Evolutionary conservation across 129 eudicot species (phyloP).

Genomic region (Scalesia atractyloides): DNA sequence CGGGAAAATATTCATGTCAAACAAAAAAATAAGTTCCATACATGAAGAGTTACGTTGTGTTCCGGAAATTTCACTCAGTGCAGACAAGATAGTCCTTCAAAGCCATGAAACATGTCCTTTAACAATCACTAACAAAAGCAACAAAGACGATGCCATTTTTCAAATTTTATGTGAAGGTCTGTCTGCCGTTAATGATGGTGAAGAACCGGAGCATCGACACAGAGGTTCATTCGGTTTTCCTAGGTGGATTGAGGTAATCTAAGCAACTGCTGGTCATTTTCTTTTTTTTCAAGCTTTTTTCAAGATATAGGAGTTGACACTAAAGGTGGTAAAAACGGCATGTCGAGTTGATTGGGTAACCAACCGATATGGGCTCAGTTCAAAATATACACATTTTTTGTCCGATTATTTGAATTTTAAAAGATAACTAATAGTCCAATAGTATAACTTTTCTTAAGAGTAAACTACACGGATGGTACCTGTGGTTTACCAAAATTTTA

Average conservation of each 20-base stretch:
- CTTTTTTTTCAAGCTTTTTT: neutral
- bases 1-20: conserved; percentile 66
- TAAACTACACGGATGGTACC: too few relatives aligned
- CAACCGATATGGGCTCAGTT: neutral
- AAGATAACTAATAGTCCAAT: neutral
- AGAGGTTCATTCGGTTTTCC: conserved; percentile 88
- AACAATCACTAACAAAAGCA: conserved; percentile 59
- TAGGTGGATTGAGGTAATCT: conserved; percentile 90
- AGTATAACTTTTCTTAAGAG: neutral
- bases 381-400: neutral
- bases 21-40: conserved; percentile 44
- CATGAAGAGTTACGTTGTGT: conserved; percentile 58
- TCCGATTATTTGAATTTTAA: neutral
- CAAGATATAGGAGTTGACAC: neutral
- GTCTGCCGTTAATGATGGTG: conserved; percentile 52
- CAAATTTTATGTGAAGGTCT: conserved; percentile 76
- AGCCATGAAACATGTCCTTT: conserved; percentile 56
- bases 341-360: neutral
- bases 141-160: conserved; percentile 50
- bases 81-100: conserved; percentile 58
- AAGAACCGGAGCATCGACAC: conserved; percentile 54
- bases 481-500: too few relatives aligned
- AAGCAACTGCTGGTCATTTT: neutral
- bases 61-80: conserved; percentile 56
- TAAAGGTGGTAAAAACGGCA: neutral